Evolutionary conservation across 495 filamentous ascomycete species (phyloP).

Genomic region (Aspergillus avenaceus): DNA sequence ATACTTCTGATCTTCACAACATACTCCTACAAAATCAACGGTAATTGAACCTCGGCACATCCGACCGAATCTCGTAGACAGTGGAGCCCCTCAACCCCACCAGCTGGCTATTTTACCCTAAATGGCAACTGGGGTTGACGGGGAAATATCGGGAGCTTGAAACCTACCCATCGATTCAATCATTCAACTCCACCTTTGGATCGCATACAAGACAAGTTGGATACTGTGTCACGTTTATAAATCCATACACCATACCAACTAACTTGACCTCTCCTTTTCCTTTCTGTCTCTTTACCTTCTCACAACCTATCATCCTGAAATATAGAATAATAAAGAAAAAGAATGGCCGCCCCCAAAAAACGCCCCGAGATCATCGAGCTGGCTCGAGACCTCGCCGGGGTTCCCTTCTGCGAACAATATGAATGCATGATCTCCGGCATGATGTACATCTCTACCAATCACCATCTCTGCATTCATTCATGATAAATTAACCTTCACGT

Average conservation of each 20-base stretch:
- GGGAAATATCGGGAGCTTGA: not conserved
- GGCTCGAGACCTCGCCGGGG: slow-evolving; percentile 33
- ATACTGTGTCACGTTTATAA: too few species aligned
- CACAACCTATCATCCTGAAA: too few species aligned
- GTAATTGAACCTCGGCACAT: too few species aligned
- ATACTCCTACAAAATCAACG: too few species aligned
- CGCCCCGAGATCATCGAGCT: slow-evolving; percentile 40
- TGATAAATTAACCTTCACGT: not conserved
- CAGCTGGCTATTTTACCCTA: not conserved
- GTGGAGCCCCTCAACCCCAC: not conserved
- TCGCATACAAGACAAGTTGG: too few species aligned
- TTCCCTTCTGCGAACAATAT: slow-evolving; percentile 39
- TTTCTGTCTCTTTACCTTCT: too few species aligned
- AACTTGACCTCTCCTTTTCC: too few species aligned
- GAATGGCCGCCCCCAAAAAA: slow-evolving; percentile 35
- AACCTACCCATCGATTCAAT: too few species aligned
- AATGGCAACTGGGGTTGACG: not conserved
- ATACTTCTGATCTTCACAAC: too few species aligned
- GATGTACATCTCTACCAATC: too few species aligned
- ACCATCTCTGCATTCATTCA: slow-evolving; percentile 3
- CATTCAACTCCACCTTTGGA: too few species aligned
- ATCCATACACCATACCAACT: too few species aligned
- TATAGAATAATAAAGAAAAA: not conserved
- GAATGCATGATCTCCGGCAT: slow-evolving; percentile 51
- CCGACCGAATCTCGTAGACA: not conserved